These are phyloP conservation scores for Xylaria bambusicola DNA, from an alignment of 495 filamentous ascomycete species.

Conservation along the genomic window DNA sequence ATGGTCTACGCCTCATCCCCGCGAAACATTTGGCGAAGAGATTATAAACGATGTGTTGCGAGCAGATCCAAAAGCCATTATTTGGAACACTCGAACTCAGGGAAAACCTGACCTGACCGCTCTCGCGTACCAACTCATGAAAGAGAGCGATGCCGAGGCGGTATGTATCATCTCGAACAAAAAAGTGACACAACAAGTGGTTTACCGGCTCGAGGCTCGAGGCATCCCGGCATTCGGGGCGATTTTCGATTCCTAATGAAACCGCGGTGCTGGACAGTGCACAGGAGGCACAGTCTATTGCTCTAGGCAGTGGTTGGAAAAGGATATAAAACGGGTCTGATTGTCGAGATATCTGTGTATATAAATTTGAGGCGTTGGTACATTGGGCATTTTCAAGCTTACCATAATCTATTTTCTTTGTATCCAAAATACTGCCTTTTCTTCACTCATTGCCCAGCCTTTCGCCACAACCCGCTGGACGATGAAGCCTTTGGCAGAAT, in stretches of 20 bases:
- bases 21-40: constrained; percentile 40
- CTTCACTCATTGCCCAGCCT: no score
- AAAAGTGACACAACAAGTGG: constrained; percentile 60
- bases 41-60: constrained; percentile 38
- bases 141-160: constrained; percentile 62
- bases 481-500: no score
- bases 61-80: constrained; percentile 37
- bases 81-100: constrained; percentile 41
- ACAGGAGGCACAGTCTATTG: no score
- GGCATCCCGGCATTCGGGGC: constrained; percentile 68
- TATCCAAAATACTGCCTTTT: no score
- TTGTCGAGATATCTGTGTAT: no score
- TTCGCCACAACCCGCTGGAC: no score
- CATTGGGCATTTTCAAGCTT: no score
- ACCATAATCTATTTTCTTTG: no score
- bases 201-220: constrained; percentile 64
- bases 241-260: constrained; percentile 68
- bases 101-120: constrained; percentile 45
- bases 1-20: constrained; percentile 45
- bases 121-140: constrained; percentile 54
- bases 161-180: constrained; percentile 70
- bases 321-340: no score
- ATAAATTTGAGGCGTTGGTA: no score
- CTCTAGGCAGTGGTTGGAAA: no score
- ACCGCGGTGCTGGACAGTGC: no score